These are phyloP conservation scores for Lactarius akahatsu DNA, from an alignment of 768 basidiomycete genomes.

Conservation along the genomic window DNA sequence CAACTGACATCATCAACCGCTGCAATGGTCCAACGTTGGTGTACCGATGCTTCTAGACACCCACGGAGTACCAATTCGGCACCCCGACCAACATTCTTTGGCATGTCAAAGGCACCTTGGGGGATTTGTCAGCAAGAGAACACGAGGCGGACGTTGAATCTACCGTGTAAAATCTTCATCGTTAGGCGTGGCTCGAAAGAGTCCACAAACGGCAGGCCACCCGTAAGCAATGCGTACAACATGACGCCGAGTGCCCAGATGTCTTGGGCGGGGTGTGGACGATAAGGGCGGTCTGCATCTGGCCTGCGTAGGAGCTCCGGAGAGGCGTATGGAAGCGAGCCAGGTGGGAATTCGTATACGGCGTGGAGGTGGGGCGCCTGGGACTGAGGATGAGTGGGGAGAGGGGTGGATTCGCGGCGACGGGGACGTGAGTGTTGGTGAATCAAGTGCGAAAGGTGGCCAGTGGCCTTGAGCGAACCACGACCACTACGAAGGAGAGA, in stretches of 20 bases:
- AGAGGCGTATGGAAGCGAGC: slow-evolving; percentile 87
- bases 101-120: slow-evolving; percentile 63
- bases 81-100: slow-evolving; percentile 54
- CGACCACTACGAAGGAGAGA: slow-evolving; percentile 8
- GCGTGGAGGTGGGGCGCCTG: slow-evolving; percentile 35
- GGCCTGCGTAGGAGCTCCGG: slow-evolving; percentile 81
- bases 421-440: slow-evolving; percentile 45
- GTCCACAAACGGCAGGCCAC: slow-evolving; percentile 84
- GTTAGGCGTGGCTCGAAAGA: slow-evolving; percentile 88
- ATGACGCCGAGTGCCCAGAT: slow-evolving; percentile 95
- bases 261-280: slow-evolving; percentile 75
- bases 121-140: slow-evolving; percentile 18
- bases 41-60: slow-evolving; percentile 67
- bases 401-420: slow-evolving; percentile 48
- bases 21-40: slow-evolving; percentile 73
- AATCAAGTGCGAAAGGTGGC: slow-evolving; percentile 39
- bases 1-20: slow-evolving; percentile 80
- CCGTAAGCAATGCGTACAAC: slow-evolving; percentile 81
- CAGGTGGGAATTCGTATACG: slow-evolving; percentile 59
- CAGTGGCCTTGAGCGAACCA: slow-evolving; percentile 22
- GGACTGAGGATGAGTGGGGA: slow-evolving; percentile 35
- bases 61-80: slow-evolving; percentile 72
- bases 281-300: slow-evolving; percentile 38
- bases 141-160: slow-evolving; percentile 34
- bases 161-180: slow-evolving; percentile 87